A percentile compares a stretch with the other conserved stretches of the same genome.
These are phyloP conservation scores for Suillus placidus DNA, from an alignment of 768 basidiomycete genomes.

Conservation along the genomic window DNA sequence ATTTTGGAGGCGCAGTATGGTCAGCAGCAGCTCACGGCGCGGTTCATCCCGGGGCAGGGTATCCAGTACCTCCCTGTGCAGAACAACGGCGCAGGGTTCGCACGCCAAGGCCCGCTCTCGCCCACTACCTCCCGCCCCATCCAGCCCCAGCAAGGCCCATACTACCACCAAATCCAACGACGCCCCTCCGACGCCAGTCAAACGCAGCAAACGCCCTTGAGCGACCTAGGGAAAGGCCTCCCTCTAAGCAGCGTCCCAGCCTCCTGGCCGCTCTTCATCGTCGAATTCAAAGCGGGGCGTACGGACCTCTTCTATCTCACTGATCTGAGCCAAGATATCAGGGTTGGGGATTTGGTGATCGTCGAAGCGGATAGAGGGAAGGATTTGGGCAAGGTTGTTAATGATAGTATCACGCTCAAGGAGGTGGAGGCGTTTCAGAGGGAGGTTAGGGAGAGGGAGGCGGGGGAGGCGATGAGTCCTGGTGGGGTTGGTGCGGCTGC, in stretches of 20 bases:
- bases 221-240: slow-evolving; percentile 84
- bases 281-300: slow-evolving; percentile 96
- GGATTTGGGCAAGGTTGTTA: slow-evolving; percentile 90
- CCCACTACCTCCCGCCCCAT: slow-evolving; percentile 40
- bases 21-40: slow-evolving; percentile 48
- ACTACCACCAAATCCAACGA: slow-evolving; percentile 39
- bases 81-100: slow-evolving; percentile 36
- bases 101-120: slow-evolving; percentile 55
- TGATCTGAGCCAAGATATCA: slow-evolving; percentile 64
- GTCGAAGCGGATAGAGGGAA: slow-evolving; percentile 96
- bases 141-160: slow-evolving; percentile 33
- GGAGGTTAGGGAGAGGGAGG: slow-evolving; percentile 65
- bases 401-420: slow-evolving; percentile 85
- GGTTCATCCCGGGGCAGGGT: slow-evolving; percentile 67
- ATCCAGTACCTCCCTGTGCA: slow-evolving; percentile 57
- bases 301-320: slow-evolving; percentile 93
- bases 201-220: slow-evolving; percentile 30
- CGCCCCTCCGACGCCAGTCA: slow-evolving; percentile 42
- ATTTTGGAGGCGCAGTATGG: slow-evolving; percentile 40
- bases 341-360: slow-evolving; percentile 90
- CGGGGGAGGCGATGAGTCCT: slow-evolving; percentile 48
- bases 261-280: slow-evolving; percentile 90
- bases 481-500: slow-evolving; percentile 40
- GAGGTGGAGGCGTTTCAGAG: slow-evolving; percentile 93
- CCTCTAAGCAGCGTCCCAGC: slow-evolving; percentile 82